Evolutionary conservation across 2,329 filamentous ascomycete genomes (phyloP).

Genomic region (Neocatenulostroma microsporum): DNA sequence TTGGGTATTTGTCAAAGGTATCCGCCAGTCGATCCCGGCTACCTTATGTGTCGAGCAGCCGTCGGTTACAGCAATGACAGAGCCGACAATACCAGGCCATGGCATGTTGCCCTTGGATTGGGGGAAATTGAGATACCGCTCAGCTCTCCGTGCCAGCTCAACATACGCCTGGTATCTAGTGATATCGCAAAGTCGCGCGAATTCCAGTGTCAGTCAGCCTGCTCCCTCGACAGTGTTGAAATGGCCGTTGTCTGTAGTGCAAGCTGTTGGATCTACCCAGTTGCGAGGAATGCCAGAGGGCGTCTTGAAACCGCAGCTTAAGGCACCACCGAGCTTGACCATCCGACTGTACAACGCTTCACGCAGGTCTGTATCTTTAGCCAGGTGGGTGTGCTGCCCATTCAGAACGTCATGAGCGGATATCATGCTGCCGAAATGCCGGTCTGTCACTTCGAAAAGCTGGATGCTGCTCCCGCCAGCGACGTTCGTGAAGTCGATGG

Average conservation of each 20-base stretch:
- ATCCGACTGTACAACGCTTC: conserved; percentile 16
- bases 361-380: conserved; percentile 8
- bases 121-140: conserved; percentile 17
- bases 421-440: conserved; percentile 21
- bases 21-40: conserved; percentile 22
- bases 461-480: conserved; percentile 13
- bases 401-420: conserved; percentile 20
- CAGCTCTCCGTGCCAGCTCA: conserved; percentile 14
- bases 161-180: conserved; percentile 19
- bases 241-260: conserved; percentile 18
- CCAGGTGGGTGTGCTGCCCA: conserved; percentile 16
- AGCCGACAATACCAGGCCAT: conserved; percentile 26
- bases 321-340: conserved; percentile 15
- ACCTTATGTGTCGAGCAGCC: conserved; percentile 23
- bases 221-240: conserved; percentile 16
- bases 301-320: conserved; percentile 19
- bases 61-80: conserved; percentile 20
- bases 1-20: conserved; percentile 28
- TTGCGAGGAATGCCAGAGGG: conserved; percentile 18
- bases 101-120: conserved; percentile 15
- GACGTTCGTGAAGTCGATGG: conserved; percentile 15
- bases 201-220: conserved; percentile 21
- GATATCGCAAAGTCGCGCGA: conserved; percentile 19
- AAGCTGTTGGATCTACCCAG: conserved; percentile 19
- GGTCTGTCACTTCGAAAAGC: conserved; percentile 20